Evolutionary conservation across 352 stramenopile species (phyloP).

Genomic region (Phytophthora sp.): DNA sequence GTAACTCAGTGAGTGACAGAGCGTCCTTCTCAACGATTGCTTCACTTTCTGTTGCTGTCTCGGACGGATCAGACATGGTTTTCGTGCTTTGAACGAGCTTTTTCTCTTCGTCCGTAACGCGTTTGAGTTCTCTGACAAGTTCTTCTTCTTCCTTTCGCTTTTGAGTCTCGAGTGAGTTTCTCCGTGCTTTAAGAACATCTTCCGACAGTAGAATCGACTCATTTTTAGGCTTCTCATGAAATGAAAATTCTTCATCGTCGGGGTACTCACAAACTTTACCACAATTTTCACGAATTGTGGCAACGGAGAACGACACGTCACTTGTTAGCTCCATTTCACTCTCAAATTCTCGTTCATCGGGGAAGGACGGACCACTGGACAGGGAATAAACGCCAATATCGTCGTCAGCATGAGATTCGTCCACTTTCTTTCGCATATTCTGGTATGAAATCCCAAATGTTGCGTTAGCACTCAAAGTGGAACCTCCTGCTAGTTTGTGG

Average conservation of each 20-base stretch:
- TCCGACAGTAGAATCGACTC: constrained; percentile 20
- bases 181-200: constrained; percentile 26
- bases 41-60: background rate
- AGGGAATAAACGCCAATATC: constrained; percentile 38
- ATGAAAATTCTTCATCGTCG: constrained; percentile 56
- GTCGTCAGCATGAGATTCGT: constrained; percentile 3
- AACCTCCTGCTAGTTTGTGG: constrained; percentile 27
- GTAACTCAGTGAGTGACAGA: constrained; percentile 69
- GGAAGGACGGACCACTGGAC: constrained; percentile 45
- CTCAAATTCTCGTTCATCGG: constrained; percentile 58
- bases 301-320: constrained; percentile 48
- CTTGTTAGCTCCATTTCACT: constrained; percentile 40
- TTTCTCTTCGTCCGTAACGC: constrained; percentile 50
- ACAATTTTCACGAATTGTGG: constrained; percentile 2
- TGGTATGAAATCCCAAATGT: constrained; percentile 74
- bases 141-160: constrained; percentile 45
- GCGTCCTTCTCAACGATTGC: constrained; percentile 21
- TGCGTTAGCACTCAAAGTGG: constrained; percentile 15
- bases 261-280: background rate
- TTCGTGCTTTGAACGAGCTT: constrained; percentile 25
- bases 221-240: constrained; percentile 12
- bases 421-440: constrained; percentile 40
- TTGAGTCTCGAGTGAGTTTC: constrained; percentile 30
- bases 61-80: background rate
- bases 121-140: constrained; percentile 51